phyloP scores from a whole-genome alignment of 352 stramenopile genomes.

The Phytophthora tubulina region DNA sequence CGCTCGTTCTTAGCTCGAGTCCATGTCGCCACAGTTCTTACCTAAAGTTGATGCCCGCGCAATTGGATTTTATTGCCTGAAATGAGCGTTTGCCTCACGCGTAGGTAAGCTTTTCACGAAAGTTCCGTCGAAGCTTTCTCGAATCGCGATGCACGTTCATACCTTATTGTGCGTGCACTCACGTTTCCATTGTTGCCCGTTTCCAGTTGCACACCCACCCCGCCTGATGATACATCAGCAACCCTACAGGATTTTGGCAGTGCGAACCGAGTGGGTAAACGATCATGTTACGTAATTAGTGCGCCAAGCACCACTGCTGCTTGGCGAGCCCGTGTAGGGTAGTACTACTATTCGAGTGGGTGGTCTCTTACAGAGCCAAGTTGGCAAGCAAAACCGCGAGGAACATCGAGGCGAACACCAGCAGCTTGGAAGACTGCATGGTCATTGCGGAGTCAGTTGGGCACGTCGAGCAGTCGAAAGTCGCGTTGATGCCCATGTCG shows the following conservation, averaged over 20 bases:
- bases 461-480: constrained; percentile 54
- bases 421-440: constrained; percentile 48
- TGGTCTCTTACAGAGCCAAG: constrained; percentile 47
- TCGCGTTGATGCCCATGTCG: constrained; percentile 43
- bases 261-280: constrained; percentile 6
- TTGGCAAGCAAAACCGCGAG: constrained; percentile 47
- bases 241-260: too few relatives aligned
- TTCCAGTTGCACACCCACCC: too few relatives aligned
- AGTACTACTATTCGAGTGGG: constrained; percentile 39
- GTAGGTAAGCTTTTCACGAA: too few relatives aligned
- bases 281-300: constrained; percentile 43
- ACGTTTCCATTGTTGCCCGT: too few relatives aligned
- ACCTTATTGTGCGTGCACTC: too few relatives aligned
- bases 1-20: neutral
- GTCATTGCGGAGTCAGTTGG: constrained; percentile 30
- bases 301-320: constrained; percentile 9
- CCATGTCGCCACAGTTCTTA: neutral
- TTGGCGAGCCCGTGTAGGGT: constrained; percentile 4
- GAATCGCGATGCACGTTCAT: too few relatives aligned
- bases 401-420: constrained; percentile 49
- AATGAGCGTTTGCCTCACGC: too few relatives aligned
- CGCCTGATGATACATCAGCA: neutral
- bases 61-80: neutral
- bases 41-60: constrained; percentile 1
- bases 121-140: too few relatives aligned